Evolutionary conservation across 1,284 basidiomycete genomes (phyloP).

Genomic region (Fomitopsis palustris): DNA sequence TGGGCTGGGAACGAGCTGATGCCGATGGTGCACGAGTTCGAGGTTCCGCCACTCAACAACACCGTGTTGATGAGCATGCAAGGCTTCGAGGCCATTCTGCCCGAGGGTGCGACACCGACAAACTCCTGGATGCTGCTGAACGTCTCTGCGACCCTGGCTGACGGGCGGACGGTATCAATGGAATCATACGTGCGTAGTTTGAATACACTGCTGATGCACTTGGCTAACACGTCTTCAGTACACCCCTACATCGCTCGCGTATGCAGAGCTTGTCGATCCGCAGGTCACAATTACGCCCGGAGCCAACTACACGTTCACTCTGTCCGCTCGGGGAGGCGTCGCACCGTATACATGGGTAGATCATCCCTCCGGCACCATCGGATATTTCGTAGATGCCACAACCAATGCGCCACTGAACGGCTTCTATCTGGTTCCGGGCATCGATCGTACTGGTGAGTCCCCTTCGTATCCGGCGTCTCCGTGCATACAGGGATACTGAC

Average conservation of each 20-base stretch:
- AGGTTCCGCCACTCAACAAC: slow-evolving; percentile 48
- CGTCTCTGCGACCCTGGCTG: slow-evolving; percentile 40
- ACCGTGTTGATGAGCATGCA: slow-evolving; percentile 38
- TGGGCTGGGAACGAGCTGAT: slow-evolving; percentile 45
- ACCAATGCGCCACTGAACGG: slow-evolving; percentile 45
- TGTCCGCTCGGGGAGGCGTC: slow-evolving; percentile 51
- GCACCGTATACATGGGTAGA: slow-evolving; percentile 59
- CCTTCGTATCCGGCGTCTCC: background rate
- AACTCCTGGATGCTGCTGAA: slow-evolving; percentile 54
- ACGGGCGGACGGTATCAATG: slow-evolving; percentile 40
- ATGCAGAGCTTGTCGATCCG: slow-evolving; percentile 45
- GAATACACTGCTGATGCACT: background rate
- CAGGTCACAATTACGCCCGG: slow-evolving; percentile 35
- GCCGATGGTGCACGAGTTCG: slow-evolving; percentile 37
- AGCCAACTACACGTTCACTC: slow-evolving; percentile 41
- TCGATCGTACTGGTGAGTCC: slow-evolving; percentile 43
- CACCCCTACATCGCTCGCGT: slow-evolving; percentile 46
- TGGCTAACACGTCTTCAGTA: slow-evolving; percentile 35
- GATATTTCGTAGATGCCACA: slow-evolving; percentile 44
- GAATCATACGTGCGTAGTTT: slow-evolving; percentile 47
- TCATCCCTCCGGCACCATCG: slow-evolving; percentile 50
- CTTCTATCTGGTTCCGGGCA: slow-evolving; percentile 46
- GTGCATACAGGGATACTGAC: background rate
- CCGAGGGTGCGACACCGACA: slow-evolving; percentile 33
- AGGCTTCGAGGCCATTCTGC: slow-evolving; percentile 44